Conservation (phyloP, 352 stramenopile species). For the Elongisporangium undulatum region DNA sequence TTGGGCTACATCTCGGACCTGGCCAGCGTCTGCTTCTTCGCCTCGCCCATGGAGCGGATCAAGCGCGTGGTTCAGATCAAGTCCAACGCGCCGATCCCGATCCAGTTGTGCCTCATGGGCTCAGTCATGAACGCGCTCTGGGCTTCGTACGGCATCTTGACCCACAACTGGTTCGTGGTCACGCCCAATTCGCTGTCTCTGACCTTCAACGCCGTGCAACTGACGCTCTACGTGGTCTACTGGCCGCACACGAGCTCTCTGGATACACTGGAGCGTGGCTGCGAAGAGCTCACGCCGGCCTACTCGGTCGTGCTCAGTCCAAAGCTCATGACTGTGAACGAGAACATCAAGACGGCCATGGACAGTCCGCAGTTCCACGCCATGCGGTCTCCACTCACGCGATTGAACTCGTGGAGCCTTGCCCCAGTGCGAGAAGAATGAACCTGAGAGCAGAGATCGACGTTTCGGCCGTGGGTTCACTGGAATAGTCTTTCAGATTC, state of each 20-base stretch:
- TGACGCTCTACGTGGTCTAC: constrained; percentile 18
- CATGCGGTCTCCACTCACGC: neutral
- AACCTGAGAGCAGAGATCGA: neutral
- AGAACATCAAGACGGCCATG: neutral
- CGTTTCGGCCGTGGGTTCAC: neutral
- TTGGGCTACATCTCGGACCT: constrained; percentile 26
- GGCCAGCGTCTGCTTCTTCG: constrained; percentile 11
- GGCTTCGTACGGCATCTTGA: constrained; percentile 40
- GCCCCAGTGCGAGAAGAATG: neutral
- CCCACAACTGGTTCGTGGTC: constrained; percentile 27
- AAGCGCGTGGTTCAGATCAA: constrained; percentile 7
- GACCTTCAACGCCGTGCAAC: constrained; percentile 9
- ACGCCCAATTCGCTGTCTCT: constrained; percentile 17
- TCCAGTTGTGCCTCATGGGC: constrained; percentile 3
- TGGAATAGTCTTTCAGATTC: neutral
- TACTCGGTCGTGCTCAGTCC: neutral
- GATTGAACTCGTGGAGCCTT: neutral
- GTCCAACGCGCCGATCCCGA: constrained; percentile 1
- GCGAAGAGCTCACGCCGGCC: neutral
- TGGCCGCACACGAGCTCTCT: constrained; percentile 3
- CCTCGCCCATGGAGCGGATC: constrained; percentile 5
- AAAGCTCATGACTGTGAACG: neutral
- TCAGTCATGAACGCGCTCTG: constrained; percentile 23
- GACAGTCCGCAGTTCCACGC: neutral
- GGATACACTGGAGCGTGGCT: neutral